phyloP scores from a whole-genome alignment of 208 protist genomes.

The Wallacemonas sp. region DNA sequence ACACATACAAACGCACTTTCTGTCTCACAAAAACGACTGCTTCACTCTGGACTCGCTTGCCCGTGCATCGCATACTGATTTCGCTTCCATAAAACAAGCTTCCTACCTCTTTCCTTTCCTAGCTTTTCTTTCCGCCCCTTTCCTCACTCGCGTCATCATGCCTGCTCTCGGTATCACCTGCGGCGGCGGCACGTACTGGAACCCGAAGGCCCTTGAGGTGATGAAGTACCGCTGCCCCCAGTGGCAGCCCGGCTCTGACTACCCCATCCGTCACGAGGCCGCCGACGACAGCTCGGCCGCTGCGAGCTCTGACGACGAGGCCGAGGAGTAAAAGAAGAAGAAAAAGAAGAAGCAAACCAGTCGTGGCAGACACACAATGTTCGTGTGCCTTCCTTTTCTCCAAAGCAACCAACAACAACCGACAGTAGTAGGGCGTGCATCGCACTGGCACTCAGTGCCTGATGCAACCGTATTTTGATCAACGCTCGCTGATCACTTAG shows the following conservation, averaged over 20 bases:
- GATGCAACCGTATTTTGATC: too few relatives aligned
- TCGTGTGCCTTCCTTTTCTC: too few relatives aligned
- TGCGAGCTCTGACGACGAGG: constrained; percentile 12
- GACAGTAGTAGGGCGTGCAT: too few relatives aligned
- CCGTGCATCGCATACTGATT: not conserved
- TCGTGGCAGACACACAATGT: too few relatives aligned
- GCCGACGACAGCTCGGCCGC: not conserved
- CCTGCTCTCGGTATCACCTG: constrained; percentile 76
- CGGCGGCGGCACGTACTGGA: constrained; percentile 63
- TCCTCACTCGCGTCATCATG: constrained; percentile 30
- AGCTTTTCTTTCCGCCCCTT: constrained; percentile 4
- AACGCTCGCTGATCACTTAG: too few relatives aligned
- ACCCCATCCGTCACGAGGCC: constrained; percentile 28
- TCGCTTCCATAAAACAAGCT: not conserved
- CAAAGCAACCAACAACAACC: too few relatives aligned
- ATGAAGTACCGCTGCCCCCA: constrained; percentile 80
- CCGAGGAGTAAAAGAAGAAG: not conserved
- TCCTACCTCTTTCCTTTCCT: not conserved
- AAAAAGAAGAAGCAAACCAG: constrained; percentile 16
- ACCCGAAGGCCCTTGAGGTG: constrained; percentile 52
- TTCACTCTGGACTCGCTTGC: too few relatives aligned
- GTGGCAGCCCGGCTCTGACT: constrained; percentile 52
- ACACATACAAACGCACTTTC: too few relatives aligned
- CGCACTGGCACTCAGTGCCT: too few relatives aligned
- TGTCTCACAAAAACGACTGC: too few relatives aligned